phyloP scores from a whole-genome alignment of 2,329 filamentous ascomycete genomes.

The Fusarium sp. region DNA sequence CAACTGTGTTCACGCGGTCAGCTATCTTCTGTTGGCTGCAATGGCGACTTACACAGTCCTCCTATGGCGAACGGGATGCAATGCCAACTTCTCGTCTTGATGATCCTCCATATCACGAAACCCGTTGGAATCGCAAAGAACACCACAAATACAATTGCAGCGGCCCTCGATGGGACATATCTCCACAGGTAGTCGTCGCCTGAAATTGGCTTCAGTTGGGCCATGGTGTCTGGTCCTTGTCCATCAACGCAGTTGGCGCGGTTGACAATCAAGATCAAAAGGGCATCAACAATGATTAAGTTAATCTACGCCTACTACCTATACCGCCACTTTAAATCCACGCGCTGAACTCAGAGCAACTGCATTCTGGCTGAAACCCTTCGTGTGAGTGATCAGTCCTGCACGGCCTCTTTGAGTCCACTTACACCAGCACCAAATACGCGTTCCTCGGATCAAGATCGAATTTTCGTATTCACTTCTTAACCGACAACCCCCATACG shows the following conservation, averaged over 20 bases:
- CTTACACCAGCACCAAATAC: slow-evolving; percentile 13
- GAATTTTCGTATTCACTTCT: slow-evolving; percentile 32
- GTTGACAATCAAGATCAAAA: neutral
- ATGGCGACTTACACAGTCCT: slow-evolving; percentile 53
- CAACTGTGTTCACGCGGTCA: slow-evolving; percentile 6
- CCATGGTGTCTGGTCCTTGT: neutral
- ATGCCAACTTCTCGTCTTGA: neutral
- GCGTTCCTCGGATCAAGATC: slow-evolving; percentile 23
- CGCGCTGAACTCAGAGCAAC: neutral
- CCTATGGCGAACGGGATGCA: slow-evolving; percentile 59
- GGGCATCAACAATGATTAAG: neutral
- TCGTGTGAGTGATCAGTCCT: neutral
- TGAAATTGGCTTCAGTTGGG: neutral
- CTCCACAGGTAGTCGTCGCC: neutral
- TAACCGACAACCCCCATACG: slow-evolving; percentile 13
- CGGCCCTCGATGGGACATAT: neutral
- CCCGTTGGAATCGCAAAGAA: neutral
- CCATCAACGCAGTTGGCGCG: neutral
- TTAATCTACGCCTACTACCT: neutral
- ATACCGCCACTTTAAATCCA: neutral
- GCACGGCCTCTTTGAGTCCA: neutral
- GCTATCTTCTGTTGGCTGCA: neutral
- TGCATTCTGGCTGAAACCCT: neutral
- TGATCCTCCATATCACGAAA: neutral
- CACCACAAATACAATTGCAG: neutral